Percentiles rank a stretch among this genome's conserved stretches.
phyloP scores from a whole-genome alignment of 495 filamentous ascomycete species.

The Xylaria bambusicola region DNA sequence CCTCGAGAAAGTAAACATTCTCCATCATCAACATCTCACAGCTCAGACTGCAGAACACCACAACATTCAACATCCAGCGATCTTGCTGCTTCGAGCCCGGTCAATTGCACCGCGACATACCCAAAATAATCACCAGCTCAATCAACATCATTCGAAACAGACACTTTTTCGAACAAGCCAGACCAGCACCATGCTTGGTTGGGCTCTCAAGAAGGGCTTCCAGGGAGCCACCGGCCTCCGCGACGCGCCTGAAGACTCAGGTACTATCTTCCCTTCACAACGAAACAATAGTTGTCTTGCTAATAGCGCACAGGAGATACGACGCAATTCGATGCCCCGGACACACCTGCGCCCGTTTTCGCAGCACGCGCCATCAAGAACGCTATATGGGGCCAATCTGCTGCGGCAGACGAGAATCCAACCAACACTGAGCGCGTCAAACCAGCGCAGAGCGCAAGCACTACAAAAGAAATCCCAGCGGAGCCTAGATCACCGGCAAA shows the following conservation, averaged over 20 bases:
- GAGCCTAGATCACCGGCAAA: slow-evolving; percentile 44
- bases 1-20: slow-evolving; percentile 13
- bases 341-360: slow-evolving; percentile 93
- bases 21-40: neutral
- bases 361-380: slow-evolving; percentile 90
- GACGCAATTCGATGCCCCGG: slow-evolving; percentile 66
- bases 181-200: slow-evolving; percentile 54
- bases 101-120: neutral
- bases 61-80: too few relatives aligned
- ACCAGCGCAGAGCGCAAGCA: slow-evolving; percentile 6
- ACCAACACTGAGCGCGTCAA: slow-evolving; percentile 14
- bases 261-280: slow-evolving; percentile 21
- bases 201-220: slow-evolving; percentile 50
- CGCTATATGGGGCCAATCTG: slow-evolving; percentile 86
- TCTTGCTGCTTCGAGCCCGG: neutral
- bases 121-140: neutral
- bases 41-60: too few relatives aligned
- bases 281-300: neutral
- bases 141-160: neutral
- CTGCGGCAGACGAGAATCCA: slow-evolving; percentile 22
- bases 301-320: slow-evolving; percentile 41
- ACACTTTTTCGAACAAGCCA: neutral
- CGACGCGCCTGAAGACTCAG: slow-evolving; percentile 32
- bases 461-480: neutral
- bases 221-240: slow-evolving; percentile 33